Base-by-base conservation (phyloP, 1,284 basidiomycete species). In the Sporisorium scitamineum region DNA sequence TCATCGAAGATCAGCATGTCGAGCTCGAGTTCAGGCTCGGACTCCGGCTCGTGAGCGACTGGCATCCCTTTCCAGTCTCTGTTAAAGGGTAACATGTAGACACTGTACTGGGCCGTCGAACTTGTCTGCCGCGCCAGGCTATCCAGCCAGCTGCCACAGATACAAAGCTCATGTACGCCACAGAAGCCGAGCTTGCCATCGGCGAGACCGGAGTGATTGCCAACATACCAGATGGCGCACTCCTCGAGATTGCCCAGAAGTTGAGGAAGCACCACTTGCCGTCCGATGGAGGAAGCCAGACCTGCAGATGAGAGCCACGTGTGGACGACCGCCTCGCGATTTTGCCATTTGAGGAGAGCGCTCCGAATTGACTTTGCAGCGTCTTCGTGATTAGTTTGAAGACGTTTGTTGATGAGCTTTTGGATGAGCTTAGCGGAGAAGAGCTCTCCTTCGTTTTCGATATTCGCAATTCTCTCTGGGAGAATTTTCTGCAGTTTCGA, bases 391-490 rank as follows among this genome's bases (percentile, higher is more conserved):
- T 48, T 54, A 7, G n/a, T 24, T 10, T 13, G 22, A 18, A 77
- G 51, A 16, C 31, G 29, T 54, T 59, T 62, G 60, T 70, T 64
- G 39, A 69, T 42, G 11, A 73, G 45, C 56, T 56, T 62, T 54
- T 73, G 67, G 39, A 69, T 31, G 11, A 73, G 45, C 26, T 45
- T 47, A 3, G 58, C 27, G 11, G 54, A 54, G 34, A 77, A 50
- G 24, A 62, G 45, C 41, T 70, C 66, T 32, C 52, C 67, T 1
- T 51, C 41, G 24, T 45, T n/a, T 22, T 54, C 45, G 53, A 75
- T 47, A 20, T 16, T 32, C 31, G 31, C 1, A 13, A 67, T 54
- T 20, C 52, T 50, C 14, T 53, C 60, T 8, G 39, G 32, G 8
- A 75, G 27, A 4, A 61, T 14, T 6, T 13, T 42, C 22, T 64